Percentiles rank a stretch among this genome's conserved stretches.
phyloP scores from a whole-genome alignment of 306 rosid genomes.

The Citrullus colocynthis region DNA sequence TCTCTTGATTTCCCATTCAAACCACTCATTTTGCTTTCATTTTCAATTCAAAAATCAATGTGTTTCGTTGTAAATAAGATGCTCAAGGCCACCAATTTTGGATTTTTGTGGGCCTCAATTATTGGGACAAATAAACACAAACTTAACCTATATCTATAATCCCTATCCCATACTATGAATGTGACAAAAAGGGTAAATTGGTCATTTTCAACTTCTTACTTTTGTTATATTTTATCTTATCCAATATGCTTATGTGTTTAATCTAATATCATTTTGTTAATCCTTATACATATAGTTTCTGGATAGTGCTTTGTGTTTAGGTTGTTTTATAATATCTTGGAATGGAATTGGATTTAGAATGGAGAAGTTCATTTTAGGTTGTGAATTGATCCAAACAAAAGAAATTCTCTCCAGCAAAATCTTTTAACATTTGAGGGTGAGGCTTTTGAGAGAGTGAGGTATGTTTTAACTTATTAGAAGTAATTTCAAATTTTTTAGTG shows the following conservation, averaged over 20 bases:
- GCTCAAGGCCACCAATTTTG: not conserved
- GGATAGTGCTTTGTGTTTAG: too few species aligned
- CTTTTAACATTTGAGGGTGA: too few species aligned
- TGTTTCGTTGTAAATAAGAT: not conserved
- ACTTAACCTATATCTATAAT: not conserved
- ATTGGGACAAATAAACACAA: not conserved
- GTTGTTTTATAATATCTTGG: too few species aligned
- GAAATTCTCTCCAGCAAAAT: too few species aligned
- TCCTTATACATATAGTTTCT: too few species aligned
- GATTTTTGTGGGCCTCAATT: not conserved
- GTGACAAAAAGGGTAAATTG: not conserved
- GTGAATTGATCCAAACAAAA: too few species aligned
- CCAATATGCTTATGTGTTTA: not conserved
- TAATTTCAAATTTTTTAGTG: too few species aligned
- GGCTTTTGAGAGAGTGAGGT: too few species aligned
- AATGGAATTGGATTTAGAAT: too few species aligned
- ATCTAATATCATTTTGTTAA: not conserved
- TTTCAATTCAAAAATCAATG: slow-evolving; percentile 1
- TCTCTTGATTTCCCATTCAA: not conserved
- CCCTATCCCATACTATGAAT: not conserved
- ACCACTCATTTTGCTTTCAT: not conserved
- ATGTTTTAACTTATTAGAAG: too few species aligned
- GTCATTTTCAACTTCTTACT: not conserved
- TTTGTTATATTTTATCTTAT: not conserved
- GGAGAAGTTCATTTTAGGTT: too few species aligned